These are phyloP conservation scores for Phytophthora macrochlamydospora DNA, from an alignment of 352 stramenopile genomes.

Conservation along the genomic window DNA sequence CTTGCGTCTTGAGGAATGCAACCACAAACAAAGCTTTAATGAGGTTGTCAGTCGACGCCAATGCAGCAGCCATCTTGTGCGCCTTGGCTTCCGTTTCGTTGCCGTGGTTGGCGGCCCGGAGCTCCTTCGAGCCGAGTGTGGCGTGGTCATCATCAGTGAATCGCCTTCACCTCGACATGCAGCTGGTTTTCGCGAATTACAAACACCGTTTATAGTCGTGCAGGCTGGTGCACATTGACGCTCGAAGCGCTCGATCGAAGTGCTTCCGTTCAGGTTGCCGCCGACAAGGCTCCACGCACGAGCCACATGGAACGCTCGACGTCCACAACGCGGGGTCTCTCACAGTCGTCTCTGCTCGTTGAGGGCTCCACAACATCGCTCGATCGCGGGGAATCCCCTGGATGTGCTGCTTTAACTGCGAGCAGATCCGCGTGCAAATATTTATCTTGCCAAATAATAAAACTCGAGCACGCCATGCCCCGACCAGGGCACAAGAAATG, in stretches of 20 bases:
- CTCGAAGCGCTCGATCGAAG: background rate
- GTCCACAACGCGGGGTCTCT: background rate
- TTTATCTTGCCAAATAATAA: constrained; percentile 7
- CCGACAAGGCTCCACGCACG: background rate
- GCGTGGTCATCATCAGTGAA: background rate
- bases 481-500: background rate
- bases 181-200: background rate
- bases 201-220: background rate
- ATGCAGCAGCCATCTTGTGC: background rate
- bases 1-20: background rate
- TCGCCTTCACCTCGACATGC: background rate
- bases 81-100: background rate
- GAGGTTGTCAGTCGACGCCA: no score
- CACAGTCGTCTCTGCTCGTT: background rate
- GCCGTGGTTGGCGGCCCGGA: background rate
- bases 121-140: background rate
- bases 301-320: background rate
- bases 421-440: constrained; percentile 34
- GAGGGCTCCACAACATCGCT: constrained; percentile 4
- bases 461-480: background rate
- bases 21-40: no score
- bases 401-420: constrained; percentile 6
- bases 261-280: background rate
- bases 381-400: constrained; percentile 5
- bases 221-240: background rate